Base-by-base conservation (phyloP, 192 early-diverging fungal species). In the Entomortierella parvispora region DNA sequence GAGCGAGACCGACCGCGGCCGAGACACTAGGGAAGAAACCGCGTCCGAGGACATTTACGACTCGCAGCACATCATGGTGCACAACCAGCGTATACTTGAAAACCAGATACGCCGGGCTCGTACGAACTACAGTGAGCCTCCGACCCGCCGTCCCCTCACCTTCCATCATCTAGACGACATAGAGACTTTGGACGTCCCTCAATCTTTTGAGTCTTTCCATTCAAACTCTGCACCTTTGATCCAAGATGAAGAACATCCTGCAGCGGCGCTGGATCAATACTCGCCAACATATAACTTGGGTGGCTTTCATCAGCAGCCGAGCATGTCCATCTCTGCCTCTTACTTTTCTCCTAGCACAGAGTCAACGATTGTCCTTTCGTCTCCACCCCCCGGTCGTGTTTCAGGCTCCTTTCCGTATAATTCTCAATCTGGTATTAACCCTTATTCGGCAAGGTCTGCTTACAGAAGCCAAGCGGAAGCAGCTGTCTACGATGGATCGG, bases 31-130 rank as follows among this genome's bases (percentile, higher is more conserved):
- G 2, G 40, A 44, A 4, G 46, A 46, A 45, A 58, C 61, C 32
- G 32, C 46, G 4, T 18, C 44, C 12, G 69, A 40, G 20, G 55
- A 72, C 49, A 59, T 75, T 0, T 75, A 75, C 17, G 71, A 75
- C 25, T 42, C 66, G 0, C 71, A 65, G 25, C 71, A 75, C 15
- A 75, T 75, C 23, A 66, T 75, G 63, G 64, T 66, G 2, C 71
- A 66, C 40, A 65, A 61, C 26, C 71, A 74, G 43, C 29, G 62
- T 26, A 42, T 59, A 22, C 55, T 58, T 22, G 70, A 74, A 17
- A 32, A 22, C 25, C 70, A 65, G 7, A 60, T 74, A 32, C 58
- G 40, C 14, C 60, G 34, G n/a, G n/a, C 56, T 20, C 57, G 53
- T 5, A 48, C 52, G 14, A 48, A 56, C 1, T 51, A 74, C 34